Evolutionary conservation across 176 grass and related monocot species (phyloP).

Genomic region (Themeda triandra): DNA sequence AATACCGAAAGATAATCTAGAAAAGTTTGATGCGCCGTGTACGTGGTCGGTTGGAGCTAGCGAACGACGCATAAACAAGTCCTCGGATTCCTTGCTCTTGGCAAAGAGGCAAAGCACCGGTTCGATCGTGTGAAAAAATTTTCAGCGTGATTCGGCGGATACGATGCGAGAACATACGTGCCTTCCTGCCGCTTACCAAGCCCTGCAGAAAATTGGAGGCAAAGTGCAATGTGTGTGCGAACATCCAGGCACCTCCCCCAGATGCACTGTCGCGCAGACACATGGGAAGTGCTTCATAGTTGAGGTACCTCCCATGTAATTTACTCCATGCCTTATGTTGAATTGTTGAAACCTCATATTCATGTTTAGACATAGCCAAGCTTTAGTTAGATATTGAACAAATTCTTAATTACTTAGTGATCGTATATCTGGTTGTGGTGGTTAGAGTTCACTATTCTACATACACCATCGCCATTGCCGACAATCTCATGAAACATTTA

Average conservation of each 20-base stretch:
- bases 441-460: no score
- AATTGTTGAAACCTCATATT: no score
- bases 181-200: neutral
- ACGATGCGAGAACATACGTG: neutral
- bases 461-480: no score
- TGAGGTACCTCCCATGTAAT: no score
- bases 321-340: no score
- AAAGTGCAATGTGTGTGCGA: neutral
- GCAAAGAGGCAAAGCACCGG: neutral
- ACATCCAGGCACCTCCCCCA: conserved; percentile 4
- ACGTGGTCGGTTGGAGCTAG: neutral
- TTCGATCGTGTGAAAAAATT: neutral
- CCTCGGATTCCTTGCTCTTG: neutral
- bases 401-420: no score
- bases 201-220: neutral
- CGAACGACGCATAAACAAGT: neutral
- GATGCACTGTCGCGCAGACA: neutral
- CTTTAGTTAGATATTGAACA: no score
- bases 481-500: no score
- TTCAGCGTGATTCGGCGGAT: neutral
- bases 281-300: no score
- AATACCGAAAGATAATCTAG: neutral
- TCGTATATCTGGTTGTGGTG: no score
- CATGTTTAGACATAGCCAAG: no score
- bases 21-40: neutral